A percentile compares a stretch with the other conserved stretches of the same genome.
Conservation (phyloP, 164 flowering plant genomes). For the Nelumbo lutea region DNA sequence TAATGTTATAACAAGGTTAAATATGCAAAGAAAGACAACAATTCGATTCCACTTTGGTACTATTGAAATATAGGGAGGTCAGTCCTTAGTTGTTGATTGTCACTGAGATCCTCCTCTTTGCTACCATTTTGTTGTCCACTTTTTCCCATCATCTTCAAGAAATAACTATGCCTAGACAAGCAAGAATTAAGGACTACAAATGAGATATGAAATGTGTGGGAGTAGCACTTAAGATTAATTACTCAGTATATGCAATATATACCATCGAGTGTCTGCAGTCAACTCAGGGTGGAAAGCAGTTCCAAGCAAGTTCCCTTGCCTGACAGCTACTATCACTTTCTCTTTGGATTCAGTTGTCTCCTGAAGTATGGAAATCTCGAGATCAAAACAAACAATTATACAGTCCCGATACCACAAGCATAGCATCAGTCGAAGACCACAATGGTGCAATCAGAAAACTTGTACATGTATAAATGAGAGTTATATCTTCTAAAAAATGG, state of each 20-base stretch:
- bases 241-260: constrained; percentile 1
- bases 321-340: constrained; percentile 87
- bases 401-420: not conserved
- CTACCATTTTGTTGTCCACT: constrained; percentile 32
- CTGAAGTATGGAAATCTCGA: constrained; percentile 26
- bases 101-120: constrained; percentile 15
- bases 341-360: constrained; percentile 33
- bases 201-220: not conserved
- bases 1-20: too few relatives aligned
- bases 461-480: too few relatives aligned
- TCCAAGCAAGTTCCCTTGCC: constrained; percentile 82
- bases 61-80: constrained; percentile 61
- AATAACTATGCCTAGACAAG: constrained; percentile 82
- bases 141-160: constrained; percentile 68
- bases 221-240: not conserved
- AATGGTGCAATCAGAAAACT: not conserved
- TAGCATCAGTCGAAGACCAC: not conserved
- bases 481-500: too few relatives aligned
- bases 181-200: not conserved
- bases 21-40: too few relatives aligned
- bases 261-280: constrained; percentile 93
- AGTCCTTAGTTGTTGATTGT: constrained; percentile 17
- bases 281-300: constrained; percentile 98
- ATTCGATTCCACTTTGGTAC: not conserved
- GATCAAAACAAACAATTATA: not conserved